These are phyloP conservation scores for Aspergillus sparsus DNA, from an alignment of 495 filamentous ascomycete species.

Conservation along the genomic window DNA sequence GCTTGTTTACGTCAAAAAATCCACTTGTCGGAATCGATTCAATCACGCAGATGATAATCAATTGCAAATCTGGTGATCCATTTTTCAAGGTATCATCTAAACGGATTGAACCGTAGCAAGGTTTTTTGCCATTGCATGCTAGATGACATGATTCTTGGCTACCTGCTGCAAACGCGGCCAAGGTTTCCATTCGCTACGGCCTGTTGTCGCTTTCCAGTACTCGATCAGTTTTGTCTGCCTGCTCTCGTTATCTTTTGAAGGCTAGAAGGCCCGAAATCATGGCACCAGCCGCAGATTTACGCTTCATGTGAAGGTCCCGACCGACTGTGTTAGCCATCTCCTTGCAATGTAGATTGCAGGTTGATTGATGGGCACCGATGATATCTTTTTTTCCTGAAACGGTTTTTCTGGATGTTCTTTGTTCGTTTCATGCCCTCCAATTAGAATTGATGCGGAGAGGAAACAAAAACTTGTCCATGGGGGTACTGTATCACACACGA, in stretches of 20 bases:
- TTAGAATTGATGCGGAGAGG: slow-evolving; percentile 55
- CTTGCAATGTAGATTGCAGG: slow-evolving; percentile 53
- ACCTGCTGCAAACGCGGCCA: slow-evolving; percentile 25
- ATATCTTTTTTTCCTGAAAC: slow-evolving; percentile 46
- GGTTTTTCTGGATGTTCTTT: slow-evolving; percentile 88
- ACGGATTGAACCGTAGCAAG: slow-evolving; percentile 46
- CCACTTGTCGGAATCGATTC: slow-evolving; percentile 55
- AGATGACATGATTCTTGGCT: slow-evolving; percentile 27
- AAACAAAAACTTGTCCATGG: slow-evolving; percentile 88
- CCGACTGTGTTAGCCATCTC: slow-evolving; percentile 77
- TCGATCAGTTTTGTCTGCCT: slow-evolving; percentile 23
- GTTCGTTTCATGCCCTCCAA: slow-evolving; percentile 68
- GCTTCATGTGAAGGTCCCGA: slow-evolving; percentile 51
- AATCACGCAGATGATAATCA: slow-evolving; percentile 30
- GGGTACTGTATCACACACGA: slow-evolving; percentile 77
- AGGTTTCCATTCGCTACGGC: slow-evolving; percentile 26
- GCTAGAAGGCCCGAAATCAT: slow-evolving; percentile 51
- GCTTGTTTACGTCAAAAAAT: slow-evolving; percentile 30
- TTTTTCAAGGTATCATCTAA: slow-evolving; percentile 7
- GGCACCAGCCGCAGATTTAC: slow-evolving; percentile 55
- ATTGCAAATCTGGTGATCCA: no score
- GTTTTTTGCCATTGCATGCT: slow-evolving; percentile 35
- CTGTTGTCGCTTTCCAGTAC: slow-evolving; percentile 46
- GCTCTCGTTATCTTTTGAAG: slow-evolving; percentile 27
- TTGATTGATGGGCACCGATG: slow-evolving; percentile 69